phyloP scores from a whole-genome alignment of 441 rosid genomes.

The Mallotus japonicus region DNA sequence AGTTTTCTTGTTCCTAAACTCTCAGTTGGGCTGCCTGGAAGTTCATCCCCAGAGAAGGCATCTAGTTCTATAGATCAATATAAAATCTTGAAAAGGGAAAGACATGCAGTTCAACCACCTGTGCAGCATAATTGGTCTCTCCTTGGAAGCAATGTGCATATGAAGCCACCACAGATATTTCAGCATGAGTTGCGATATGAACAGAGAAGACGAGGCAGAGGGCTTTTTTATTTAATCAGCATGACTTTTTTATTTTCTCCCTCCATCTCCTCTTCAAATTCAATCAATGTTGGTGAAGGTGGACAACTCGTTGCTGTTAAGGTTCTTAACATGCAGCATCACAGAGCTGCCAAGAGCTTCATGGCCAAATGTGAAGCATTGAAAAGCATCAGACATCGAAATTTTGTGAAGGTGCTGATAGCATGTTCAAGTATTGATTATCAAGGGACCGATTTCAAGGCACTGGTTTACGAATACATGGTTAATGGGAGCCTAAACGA shows the following conservation, averaged over 20 bases:
- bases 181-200: constrained; percentile 99
- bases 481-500: constrained; percentile 31
- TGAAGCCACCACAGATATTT: constrained; percentile 91
- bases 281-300: constrained; percentile 23
- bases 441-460: constrained; percentile 34
- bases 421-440: constrained; percentile 31
- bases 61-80: constrained; percentile 57
- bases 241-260: too few species aligned
- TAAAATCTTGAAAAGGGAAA: constrained; percentile 68
- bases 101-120: constrained; percentile 88
- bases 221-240: too few species aligned
- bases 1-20: constrained; percentile 93
- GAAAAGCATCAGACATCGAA: constrained; percentile 30
- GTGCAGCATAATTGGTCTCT: constrained; percentile 97
- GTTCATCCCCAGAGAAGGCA: constrained; percentile 63
- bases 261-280: constrained; percentile 20
- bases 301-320: constrained; percentile 20
- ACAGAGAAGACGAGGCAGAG: too few species aligned
- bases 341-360: constrained; percentile 28
- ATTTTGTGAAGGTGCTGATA: constrained; percentile 26
- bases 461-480: constrained; percentile 32
- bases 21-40: constrained; percentile 82
- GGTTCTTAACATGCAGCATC: constrained; percentile 23
- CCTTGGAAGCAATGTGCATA: constrained; percentile 55
- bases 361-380: constrained; percentile 28